Conservation (phyloP, 352 stramenopile genomes). For the Phytophthora citricola region DNA sequence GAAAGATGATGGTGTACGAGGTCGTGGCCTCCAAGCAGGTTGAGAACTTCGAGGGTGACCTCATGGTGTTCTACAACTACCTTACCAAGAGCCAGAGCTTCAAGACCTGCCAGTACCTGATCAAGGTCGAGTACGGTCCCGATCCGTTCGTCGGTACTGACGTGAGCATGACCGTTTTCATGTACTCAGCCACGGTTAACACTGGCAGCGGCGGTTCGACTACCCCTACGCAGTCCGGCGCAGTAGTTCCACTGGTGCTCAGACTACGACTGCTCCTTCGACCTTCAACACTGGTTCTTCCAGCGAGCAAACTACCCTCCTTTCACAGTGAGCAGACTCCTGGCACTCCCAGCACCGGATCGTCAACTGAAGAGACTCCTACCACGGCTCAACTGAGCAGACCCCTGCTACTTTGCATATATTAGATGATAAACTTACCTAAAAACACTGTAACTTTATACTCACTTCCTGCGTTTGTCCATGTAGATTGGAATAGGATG, state of each 20-base stretch:
- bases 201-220: slow-evolving; percentile 16
- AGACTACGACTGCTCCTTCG: slow-evolving; percentile 21
- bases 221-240: slow-evolving; percentile 14
- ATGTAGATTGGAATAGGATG: no score
- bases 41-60: slow-evolving; percentile 38
- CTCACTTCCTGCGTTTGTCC: no score
- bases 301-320: slow-evolving; percentile 4
- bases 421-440: no score
- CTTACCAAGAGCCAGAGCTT: slow-evolving; percentile 37
- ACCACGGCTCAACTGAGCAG: slow-evolving; percentile 8
- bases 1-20: slow-evolving; percentile 48
- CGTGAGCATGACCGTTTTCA: slow-evolving; percentile 36
- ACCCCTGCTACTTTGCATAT: not conserved
- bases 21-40: slow-evolving; percentile 41
- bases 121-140: slow-evolving; percentile 48
- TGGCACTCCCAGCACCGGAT: slow-evolving; percentile 8
- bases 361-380: slow-evolving; percentile 3
- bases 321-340: not conserved
- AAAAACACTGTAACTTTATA: no score
- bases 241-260: slow-evolving; percentile 14
- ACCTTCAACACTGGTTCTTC: slow-evolving; percentile 19
- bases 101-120: slow-evolving; percentile 43
- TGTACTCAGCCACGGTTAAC: slow-evolving; percentile 40
- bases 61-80: slow-evolving; percentile 47
- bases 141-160: slow-evolving; percentile 44